These are phyloP conservation scores for Saccharomycopsis babjevae DNA, from an alignment of 805 yeast species.

Conservation along the genomic window DNA sequence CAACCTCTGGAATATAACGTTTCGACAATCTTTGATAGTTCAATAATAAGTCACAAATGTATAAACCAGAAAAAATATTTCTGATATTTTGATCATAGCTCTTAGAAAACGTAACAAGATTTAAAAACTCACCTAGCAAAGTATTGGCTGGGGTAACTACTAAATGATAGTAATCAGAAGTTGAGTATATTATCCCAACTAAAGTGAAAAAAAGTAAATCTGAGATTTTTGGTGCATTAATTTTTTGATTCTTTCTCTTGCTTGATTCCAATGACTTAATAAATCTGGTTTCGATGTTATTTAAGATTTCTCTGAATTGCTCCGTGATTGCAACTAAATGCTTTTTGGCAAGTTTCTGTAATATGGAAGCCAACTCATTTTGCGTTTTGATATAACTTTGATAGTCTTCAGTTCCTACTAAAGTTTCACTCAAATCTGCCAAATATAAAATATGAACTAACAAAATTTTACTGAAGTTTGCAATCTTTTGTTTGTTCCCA, in stretches of 20 bases:
- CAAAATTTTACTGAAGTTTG: slow-evolving; percentile 50
- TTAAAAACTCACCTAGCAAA: slow-evolving; percentile 18
- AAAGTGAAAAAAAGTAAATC: slow-evolving; percentile 63
- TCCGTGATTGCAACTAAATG: slow-evolving; percentile 56
- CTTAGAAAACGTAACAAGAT: neutral
- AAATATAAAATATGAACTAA: slow-evolving; percentile 51
- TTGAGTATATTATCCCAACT: slow-evolving; percentile 74
- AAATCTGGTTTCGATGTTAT: slow-evolving; percentile 45
- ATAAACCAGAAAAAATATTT: slow-evolving; percentile 49
- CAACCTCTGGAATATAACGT: slow-evolving; percentile 73
- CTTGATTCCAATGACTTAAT: slow-evolving; percentile 23
- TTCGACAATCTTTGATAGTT: slow-evolving; percentile 74
- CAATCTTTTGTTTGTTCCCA: slow-evolving; percentile 73
- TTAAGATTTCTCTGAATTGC: slow-evolving; percentile 47
- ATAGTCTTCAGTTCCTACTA: slow-evolving; percentile 25
- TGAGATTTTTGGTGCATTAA: slow-evolving; percentile 29
- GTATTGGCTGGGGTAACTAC: slow-evolving; percentile 70
- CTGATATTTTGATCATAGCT: slow-evolving; percentile 12
- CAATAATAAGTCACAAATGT: slow-evolving; percentile 52
- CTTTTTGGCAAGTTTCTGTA: slow-evolving; percentile 53
- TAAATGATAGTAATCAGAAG: slow-evolving; percentile 91
- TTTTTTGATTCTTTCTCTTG: slow-evolving; percentile 19
- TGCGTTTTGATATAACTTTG: slow-evolving; percentile 28
- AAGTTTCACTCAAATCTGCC: slow-evolving; percentile 24
- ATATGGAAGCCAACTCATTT: slow-evolving; percentile 34